phyloP scores from a whole-genome alignment of 1,139 yeast species.

The Pichia sp. region DNA sequence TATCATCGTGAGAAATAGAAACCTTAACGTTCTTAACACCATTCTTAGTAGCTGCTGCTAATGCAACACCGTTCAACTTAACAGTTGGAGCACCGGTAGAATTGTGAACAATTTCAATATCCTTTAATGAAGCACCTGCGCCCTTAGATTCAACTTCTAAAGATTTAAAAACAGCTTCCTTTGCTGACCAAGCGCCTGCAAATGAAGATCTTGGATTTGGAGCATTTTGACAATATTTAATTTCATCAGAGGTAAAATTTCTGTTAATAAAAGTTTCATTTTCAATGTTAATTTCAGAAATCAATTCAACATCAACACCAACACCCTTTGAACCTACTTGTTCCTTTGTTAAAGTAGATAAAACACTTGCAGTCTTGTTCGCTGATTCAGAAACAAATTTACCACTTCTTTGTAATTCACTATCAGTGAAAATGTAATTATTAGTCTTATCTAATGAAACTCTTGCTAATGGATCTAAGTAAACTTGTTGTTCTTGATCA shows the following conservation, averaged over 20 bases:
- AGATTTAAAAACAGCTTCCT: slow-evolving; percentile 97
- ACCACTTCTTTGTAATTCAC: slow-evolving; percentile 35
- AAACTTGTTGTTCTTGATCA: slow-evolving; percentile 81
- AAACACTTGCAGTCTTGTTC: slow-evolving; percentile 38
- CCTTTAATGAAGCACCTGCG: slow-evolving; percentile 89
- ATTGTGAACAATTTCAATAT: slow-evolving; percentile 79
- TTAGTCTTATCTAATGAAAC: slow-evolving; percentile 48
- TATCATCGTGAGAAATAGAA: slow-evolving; percentile 92
- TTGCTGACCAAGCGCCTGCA: slow-evolving; percentile 99
- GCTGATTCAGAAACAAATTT: slow-evolving; percentile 33
- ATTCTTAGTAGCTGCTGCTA: slow-evolving; percentile 59
- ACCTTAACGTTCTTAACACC: slow-evolving; percentile 73
- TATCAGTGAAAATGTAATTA: slow-evolving; percentile 44
- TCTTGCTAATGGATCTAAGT: slow-evolving; percentile 94
- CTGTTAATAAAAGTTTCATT: slow-evolving; percentile 88
- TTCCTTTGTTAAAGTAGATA: slow-evolving; percentile 42
- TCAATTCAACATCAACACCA: slow-evolving; percentile 95
- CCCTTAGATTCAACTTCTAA: slow-evolving; percentile 86
- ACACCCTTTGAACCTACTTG: slow-evolving; percentile 63
- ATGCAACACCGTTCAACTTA: slow-evolving; percentile 67
- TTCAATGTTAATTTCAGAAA: slow-evolving; percentile 70
- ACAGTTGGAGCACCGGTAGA: slow-evolving; percentile 80
- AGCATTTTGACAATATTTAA: slow-evolving; percentile 66
- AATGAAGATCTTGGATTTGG: slow-evolving; percentile 81
- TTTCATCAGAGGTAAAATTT: slow-evolving; percentile 80